Percentiles rank a stretch among this genome's conserved stretches.
These are phyloP conservation scores for Aspergillus sp. DNA, from an alignment of 2,329 filamentous ascomycete species.

Conservation along the genomic window DNA sequence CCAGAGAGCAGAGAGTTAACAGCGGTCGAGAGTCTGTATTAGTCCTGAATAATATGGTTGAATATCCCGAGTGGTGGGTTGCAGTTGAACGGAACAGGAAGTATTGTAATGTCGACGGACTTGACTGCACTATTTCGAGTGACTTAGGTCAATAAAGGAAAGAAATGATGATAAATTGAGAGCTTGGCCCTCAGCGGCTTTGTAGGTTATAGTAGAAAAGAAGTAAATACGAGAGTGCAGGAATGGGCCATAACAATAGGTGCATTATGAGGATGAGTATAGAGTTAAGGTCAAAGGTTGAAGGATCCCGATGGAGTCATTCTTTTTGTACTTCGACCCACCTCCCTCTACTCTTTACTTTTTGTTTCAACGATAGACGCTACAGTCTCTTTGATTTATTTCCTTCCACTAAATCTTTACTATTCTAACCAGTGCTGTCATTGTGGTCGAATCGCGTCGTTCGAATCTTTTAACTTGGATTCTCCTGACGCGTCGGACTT, in stretches of 20 bases:
- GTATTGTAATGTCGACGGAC: background rate
- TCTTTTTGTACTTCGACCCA: too few relatives aligned
- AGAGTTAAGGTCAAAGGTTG: background rate
- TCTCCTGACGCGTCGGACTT: conserved; percentile 20
- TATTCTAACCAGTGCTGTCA: background rate
- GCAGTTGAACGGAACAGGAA: background rate
- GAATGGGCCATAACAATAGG: background rate
- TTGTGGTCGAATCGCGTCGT: background rate
- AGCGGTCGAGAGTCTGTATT: background rate
- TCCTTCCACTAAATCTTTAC: too few relatives aligned
- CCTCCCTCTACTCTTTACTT: too few relatives aligned
- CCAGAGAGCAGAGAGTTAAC: too few relatives aligned
- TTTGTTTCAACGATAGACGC: too few relatives aligned
- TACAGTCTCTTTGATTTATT: too few relatives aligned
- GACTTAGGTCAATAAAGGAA: too few relatives aligned
- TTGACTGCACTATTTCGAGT: too few relatives aligned
- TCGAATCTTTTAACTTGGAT: conserved; percentile 2
- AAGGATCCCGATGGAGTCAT: too few relatives aligned
- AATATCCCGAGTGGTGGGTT: too few relatives aligned
- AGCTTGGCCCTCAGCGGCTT: background rate
- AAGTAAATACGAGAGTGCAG: background rate
- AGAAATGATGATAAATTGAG: background rate
- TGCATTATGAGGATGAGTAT: background rate
- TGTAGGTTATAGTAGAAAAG: background rate
- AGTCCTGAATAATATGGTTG: too few relatives aligned